Evolutionary conservation across 306 rosid species (phyloP), one percentile per base, ranked within the genome.

Genomic region (Medicago lupulina): DNA sequence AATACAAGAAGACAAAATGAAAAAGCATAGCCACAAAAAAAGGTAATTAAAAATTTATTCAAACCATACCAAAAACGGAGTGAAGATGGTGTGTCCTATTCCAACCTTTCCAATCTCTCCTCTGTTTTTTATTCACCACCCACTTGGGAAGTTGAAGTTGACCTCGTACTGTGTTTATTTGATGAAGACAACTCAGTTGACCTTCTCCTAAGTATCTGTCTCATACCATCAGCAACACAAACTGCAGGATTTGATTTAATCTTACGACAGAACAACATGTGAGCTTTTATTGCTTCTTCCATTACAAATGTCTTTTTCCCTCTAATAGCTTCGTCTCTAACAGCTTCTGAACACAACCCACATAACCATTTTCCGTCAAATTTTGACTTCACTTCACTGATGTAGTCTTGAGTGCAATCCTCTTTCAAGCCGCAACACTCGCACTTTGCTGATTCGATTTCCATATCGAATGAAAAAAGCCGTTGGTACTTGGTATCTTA

Each of bases 341-440:
- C 98, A 10, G 96, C 98, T 79, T 94, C 97, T 49, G 97, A 91
- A 81, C 98, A 94, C 78, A 94, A 71, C 80, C 98, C 98, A 87
- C 98, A 94, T 1, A 94, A 82, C 97, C 97, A 94, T 88, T 90
- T 92, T 0, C 89, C 95, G 28, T 90, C 89, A 34, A 94, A 94
- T 49, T 87, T 90, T 5, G 87, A 84, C 88, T 90, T 90, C 47
- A 92, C 93, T 8, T 87, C 88, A 1, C 47, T 79, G 60, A 92
- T 94, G 50, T 94, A 92, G 66, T 83, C 91, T 75, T 85, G 88
- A 25, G 96, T 94, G 80, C 97, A 94, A 31, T 92, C 97, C 74
- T 94, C 98, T 87, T 92, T 90, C 34, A 90, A 82, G 4, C 93
- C 97, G 86, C 96, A 94, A 38, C 98, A 94, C 79, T 90, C 64